Base-by-base conservation (phyloP, 1,284 basidiomycete species). In the Erythrobasidium hasegawianum region DNA sequence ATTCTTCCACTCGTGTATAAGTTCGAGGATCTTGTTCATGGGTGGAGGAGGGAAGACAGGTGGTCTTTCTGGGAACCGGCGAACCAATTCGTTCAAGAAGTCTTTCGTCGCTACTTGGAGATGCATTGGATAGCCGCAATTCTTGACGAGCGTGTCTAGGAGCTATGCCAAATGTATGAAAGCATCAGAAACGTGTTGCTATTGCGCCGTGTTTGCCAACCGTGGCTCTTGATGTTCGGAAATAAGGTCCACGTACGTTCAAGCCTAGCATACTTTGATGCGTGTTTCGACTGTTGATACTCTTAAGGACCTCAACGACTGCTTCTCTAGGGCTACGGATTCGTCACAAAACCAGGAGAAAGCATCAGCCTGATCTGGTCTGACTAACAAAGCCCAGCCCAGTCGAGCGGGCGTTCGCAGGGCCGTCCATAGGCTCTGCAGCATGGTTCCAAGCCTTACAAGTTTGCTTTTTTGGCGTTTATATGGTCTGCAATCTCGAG, bases 91-190 rank as follows among this genome's bases (percentile, higher is more conserved):
- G 78, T 99, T 98, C 20, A 98, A 82, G 75, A 98, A 99, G 76
- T 97, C 96, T 77, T 99, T 98, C 24, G 96, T 98, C n/a, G 89
- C 84, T 72, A 98, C 89, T 78, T 98, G 95, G 24, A 99, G 86
- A 75, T 98, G 95, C 69, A 98, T 88, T 0, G 94, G 87, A 79
- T 98, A 98, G 73, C 95, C 95, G 76, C 94, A 97, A 56, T 90
- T 87, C 76, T 94, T 90, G 59, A 97, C 89, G 57, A 99, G 86
- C 13, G 91, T 93, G 77, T 97, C 92, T 69, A 99, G 86, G 2
- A 97, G 79, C 71, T 79, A n/a, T n/a, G n/a, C n/a, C n/a, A n/a
- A n/a, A n/a, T n/a, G n/a, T n/a, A n/a, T n/a, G 71, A 27, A 29
- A 22, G 59, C 1, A 43, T 38, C n/a, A 16, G 27, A 33, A 66